Evolutionary conservation across 1,139 yeast genomes (phyloP), one percentile per base, ranked within the genome.

Genomic region (Kodamaea alishanica): DNA sequence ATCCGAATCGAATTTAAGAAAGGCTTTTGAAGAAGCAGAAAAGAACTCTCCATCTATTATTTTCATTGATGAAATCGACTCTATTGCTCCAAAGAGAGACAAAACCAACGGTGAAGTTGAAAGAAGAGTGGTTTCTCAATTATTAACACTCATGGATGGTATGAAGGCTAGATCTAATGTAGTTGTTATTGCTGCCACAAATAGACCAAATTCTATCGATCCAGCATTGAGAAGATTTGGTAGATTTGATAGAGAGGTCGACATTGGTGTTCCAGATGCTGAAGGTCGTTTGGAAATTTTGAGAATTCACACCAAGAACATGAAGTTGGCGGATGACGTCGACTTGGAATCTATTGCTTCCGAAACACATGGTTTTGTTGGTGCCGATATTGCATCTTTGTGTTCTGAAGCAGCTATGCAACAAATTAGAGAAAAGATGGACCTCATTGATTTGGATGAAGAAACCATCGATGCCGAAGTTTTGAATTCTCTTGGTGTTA

Each of bases 401-500:
- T 92, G 98, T 76, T 89, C 97, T 22, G 99, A 94, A 71, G 98
- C 98, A 47, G 99, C 98, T 44, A 72, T 72, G 77, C 77, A 72
- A 60, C 98, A 94, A 71, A 92, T 92, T 60, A 88, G 98, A 72
- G 99, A 92, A 71, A 92, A 92, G 80, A 90, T 92, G 97, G 98
- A 94, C 60, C 76, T 92, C 52, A 94, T 94, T 54, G 98, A 94
- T 61, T 76, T 94, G 54, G 98, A 94, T 50, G 97, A 92, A 67
- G 98, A 94, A 50, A 94, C 95, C 51, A 92, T 94, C 55, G 98
- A 90, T 61, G 97, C 98, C 30, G 98, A 94, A 71, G 84, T 92
- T 28, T 79, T 94, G 60, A 96, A 92, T 65, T 87, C 96, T 26
- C 75, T 94, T 53, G 98, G 98, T 46, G 98, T 94, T 44, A 90